Base-by-base conservation (phyloP, 1,284 basidiomycete species). In the Cystobasidiaceae sp. region DNA sequence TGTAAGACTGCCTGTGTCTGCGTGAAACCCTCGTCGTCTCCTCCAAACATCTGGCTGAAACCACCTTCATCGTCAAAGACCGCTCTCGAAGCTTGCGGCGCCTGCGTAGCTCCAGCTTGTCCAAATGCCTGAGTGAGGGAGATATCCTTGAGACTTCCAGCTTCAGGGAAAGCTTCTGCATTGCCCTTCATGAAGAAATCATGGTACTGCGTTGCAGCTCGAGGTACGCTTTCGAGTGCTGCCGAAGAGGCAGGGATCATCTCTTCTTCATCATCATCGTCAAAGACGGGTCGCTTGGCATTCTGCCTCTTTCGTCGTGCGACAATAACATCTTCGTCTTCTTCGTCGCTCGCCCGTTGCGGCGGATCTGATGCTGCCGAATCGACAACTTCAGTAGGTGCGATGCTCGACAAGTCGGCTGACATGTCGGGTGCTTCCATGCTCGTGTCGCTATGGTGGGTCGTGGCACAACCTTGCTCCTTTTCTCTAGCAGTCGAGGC, bases 71-170 rank as follows among this genome's bases (percentile, higher is more conserved):
- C 32, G 19, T 41, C 50, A 28, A 52, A 21, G 6, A 23, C 37
- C 11, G 51, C 43, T n/a, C 33, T 28, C 8, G 39, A 44, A 6
- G 41, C 60, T 33, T 55, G 50, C n/a, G 51, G 51, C 9, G 39
- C 43, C 37, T 64, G 61, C 4, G 51, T 37, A 32, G 39, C 61
- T 56, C 51, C 61, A 1, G 50, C 49, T 39, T 56, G 46, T 5
- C 61, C 61, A 37, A 64, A 64, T 5, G 43, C 61, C 33, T 64
- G 61, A 7, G 61, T 64, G 19, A 64, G 52, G 7, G 61, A 64
- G 17, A 64, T 64, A 2, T 37, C 45, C 7, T 39, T 43, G 19
- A 64, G 55, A 4, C 37, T 32, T 9, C 48, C 27, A n/a, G 50
- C 11, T 48, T 55, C 49, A 6, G 39, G 51, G 30, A 55, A 64